phyloP scores from a whole-genome alignment of 78 protist genomes.

The Dictyostelium purpureum region DNA sequence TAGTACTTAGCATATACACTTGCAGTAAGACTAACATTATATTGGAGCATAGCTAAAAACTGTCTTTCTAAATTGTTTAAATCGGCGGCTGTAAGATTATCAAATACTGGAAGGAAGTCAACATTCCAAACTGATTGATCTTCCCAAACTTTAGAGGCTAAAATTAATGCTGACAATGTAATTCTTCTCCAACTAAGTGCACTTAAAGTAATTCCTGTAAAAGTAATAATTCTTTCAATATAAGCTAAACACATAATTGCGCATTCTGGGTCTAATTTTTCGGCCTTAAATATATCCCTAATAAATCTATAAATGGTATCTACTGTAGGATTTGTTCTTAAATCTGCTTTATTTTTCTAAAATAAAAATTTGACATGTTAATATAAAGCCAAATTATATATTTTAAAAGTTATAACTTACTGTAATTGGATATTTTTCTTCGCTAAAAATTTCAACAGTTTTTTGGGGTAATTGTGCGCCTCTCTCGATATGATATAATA shows the following conservation, averaged over 20 bases:
- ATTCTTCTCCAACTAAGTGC: conserved; percentile 83
- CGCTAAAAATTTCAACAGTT: conserved; percentile 68
- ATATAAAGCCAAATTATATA: background rate
- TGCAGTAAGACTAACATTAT: conserved; percentile 57
- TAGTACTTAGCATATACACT: conserved; percentile 71
- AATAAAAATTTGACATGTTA: background rate
- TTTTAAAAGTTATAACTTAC: conserved; percentile 27
- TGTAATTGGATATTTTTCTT: conserved; percentile 77
- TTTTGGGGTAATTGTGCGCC: conserved; percentile 45
- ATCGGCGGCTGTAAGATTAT: conserved; percentile 78
- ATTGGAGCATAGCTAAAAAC: conserved; percentile 67
- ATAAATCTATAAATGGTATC: conserved; percentile 74
- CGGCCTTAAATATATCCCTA: conserved; percentile 76
- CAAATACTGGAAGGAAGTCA: conserved; percentile 80
- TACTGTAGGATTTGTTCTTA: conserved; percentile 59
- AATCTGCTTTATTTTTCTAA: conserved; percentile 62
- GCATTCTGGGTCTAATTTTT: conserved; percentile 78
- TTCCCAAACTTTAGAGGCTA: conserved; percentile 90
- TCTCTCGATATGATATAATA: conserved; percentile 64
- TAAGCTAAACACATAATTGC: conserved; percentile 85
- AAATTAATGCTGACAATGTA: conserved; percentile 67
- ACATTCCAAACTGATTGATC: conserved; percentile 92
- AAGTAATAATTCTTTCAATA: conserved; percentile 76
- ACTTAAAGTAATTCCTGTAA: conserved; percentile 57
- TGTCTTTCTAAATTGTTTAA: conserved; percentile 79